Evolutionary conservation across 306 rosid genomes (phyloP), one percentile per base, ranked within the genome.

Genomic region (Cicer arietinum): DNA sequence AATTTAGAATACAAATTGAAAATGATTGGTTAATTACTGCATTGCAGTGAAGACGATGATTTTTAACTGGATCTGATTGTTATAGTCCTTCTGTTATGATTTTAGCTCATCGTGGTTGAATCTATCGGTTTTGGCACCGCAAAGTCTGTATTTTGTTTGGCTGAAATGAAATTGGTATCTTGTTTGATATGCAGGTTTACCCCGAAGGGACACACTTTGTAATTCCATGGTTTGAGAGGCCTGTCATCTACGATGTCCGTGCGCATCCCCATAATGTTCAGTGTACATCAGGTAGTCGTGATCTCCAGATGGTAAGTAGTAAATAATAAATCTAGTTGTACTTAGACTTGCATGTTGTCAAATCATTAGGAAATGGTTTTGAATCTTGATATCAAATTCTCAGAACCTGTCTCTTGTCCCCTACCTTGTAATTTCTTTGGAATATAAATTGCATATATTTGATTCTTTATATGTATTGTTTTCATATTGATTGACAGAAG

Each of bases 181-280:
- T 71, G 67, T 72, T 83, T 66, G 14, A 69, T 50, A n/a, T 86
- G 76, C 77, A 94, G 96, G 96, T 94, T 56, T 94, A 90, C 82
- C 92, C 97, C 39, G 97, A 93, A 93, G 97, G 98, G 60, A 89
- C 98, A 0, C 97, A 91, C 62, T 77, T 93, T 6, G 74, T 88
- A 14, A 77, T 91, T 70, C 98, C 98, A 1, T 93, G 98, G 97
- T 86, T 88, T 82, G 98, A 93, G 85, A 86, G 96, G 77, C 93
- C 97, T 0, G 79, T 93, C 46, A 93, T 91, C 79, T 93, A 89
- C 70, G 96, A 91, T 84, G 98, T 93, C 45, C 96, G 96, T 10
- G 91, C 96, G 8, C 86, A 87, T 48, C 93, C 97, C 39, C 88
- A 87, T 77, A 74, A 81, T 5, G 86, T 89, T 12, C 91, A 88